phyloP scores from a whole-genome alignment of 139 green algal species.

The Pseudopediastrum boryanum region DNA sequence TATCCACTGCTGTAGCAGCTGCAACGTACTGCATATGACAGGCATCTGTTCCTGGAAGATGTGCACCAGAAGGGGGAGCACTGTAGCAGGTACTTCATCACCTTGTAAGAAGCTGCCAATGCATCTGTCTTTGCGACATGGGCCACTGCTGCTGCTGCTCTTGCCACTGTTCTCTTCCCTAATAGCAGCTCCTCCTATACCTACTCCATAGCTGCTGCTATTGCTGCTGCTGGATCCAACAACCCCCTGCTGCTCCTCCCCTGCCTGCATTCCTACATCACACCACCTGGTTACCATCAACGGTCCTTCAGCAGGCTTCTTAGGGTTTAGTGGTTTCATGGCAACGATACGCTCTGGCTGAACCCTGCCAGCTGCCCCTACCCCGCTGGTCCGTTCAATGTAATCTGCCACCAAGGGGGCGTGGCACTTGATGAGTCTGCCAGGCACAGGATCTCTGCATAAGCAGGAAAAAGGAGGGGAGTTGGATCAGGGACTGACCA shows the following conservation, averaged over 20 bases:
- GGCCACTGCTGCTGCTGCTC: neutral
- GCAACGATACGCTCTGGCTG: neutral
- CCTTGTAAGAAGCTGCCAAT: neutral
- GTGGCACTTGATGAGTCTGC: slow-evolving; percentile 2
- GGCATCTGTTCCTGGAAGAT: slow-evolving; percentile 11
- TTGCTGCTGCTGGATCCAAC: neutral
- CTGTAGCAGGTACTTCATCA: neutral
- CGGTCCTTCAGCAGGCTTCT: neutral
- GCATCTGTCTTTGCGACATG: neutral
- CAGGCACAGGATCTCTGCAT: neutral
- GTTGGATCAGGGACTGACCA: neutral
- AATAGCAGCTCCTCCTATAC: neutral
- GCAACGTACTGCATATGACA: neutral
- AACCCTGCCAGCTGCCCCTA: neutral
- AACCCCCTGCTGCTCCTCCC: too few relatives aligned
- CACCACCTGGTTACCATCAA: neutral
- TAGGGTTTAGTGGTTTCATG: neutral
- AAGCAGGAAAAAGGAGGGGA: neutral
- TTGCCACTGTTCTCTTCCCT: neutral
- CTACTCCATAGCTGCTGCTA: neutral
- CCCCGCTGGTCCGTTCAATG: neutral
- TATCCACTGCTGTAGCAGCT: neutral
- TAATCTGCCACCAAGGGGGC: neutral
- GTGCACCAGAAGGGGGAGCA: slow-evolving; percentile 5
- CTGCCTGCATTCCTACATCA: too few relatives aligned